Percentiles rank a stretch among this genome's conserved stretches.
Evolutionary conservation across 129 eudicot genomes (phyloP).

Genomic region (Arctium minus): DNA sequence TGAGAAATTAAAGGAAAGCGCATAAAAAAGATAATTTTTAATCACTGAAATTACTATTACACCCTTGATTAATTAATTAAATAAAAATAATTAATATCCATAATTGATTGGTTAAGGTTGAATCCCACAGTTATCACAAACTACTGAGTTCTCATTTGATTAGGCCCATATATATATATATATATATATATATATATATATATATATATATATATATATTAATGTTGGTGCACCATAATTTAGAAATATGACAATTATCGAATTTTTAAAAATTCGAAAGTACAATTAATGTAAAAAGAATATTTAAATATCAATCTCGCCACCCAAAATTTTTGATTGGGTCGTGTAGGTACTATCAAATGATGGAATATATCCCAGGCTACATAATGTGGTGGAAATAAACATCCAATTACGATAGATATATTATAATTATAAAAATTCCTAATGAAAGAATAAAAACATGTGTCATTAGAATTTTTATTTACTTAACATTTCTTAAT

Average conservation of each 20-base stretch:
- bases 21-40: too few species aligned
- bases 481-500: neutral
- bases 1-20: too few species aligned
- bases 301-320: neutral
- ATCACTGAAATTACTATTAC: too few species aligned
- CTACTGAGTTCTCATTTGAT: too few species aligned
- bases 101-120: too few species aligned
- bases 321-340: neutral
- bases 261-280: neutral
- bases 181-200: too few species aligned
- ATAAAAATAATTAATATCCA: too few species aligned
- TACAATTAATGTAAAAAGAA: neutral
- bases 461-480: constrained; percentile 11
- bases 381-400: constrained; percentile 8
- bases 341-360: neutral
- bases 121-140: too few species aligned
- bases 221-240: too few species aligned
- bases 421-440: neutral
- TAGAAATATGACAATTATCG: neutral
- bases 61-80: too few species aligned
- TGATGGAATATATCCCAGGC: constrained; percentile 4
- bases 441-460: neutral
- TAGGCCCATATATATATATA: too few species aligned
- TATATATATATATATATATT: too few species aligned
- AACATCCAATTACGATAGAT: constrained; percentile 1